Conservation (phyloP, 2,329 filamentous ascomycete species). For the Diplodia seriata region DNA sequence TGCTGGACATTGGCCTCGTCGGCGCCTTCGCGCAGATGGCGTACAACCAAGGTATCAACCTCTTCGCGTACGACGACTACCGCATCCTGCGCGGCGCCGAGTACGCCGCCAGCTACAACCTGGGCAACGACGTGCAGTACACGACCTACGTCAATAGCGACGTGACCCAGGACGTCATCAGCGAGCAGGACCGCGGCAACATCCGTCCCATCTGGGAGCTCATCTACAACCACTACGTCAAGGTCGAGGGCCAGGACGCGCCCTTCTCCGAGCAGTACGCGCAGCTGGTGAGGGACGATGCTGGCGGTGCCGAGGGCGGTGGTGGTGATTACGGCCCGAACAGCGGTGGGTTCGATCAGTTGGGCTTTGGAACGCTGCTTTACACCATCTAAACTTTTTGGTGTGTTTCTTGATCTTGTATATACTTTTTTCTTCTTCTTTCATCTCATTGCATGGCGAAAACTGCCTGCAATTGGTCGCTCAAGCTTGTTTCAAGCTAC, state of each 20-base stretch:
- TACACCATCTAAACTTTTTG: slow-evolving; percentile 30
- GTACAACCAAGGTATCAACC: slow-evolving; percentile 53
- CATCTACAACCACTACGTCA: slow-evolving; percentile 48
- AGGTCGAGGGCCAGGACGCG: slow-evolving; percentile 48
- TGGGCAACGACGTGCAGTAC: slow-evolving; percentile 53
- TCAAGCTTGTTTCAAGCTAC: not conserved
- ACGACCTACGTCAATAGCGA: slow-evolving; percentile 50
- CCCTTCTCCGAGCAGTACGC: slow-evolving; percentile 47
- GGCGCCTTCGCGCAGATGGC: slow-evolving; percentile 53
- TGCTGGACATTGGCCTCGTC: slow-evolving; percentile 50
- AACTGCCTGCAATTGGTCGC: not conserved
- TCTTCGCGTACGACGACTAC: slow-evolving; percentile 48
- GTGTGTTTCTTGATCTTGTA: not conserved
- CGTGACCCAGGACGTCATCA: slow-evolving; percentile 48
- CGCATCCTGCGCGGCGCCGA: slow-evolving; percentile 49
- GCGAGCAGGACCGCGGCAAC: slow-evolving; percentile 42
- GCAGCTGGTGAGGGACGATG: slow-evolving; percentile 46
- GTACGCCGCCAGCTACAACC: slow-evolving; percentile 53
- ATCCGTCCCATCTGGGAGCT: slow-evolving; percentile 52
- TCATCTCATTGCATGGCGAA: not conserved
- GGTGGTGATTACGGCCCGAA: slow-evolving; percentile 53
- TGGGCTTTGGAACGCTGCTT: slow-evolving; percentile 47
- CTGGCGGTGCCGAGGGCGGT: slow-evolving; percentile 52
- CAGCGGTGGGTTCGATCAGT: slow-evolving; percentile 53
- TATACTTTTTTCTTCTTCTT: not conserved